Evolutionary conservation across 352 stramenopile species (phyloP), one percentile per base, ranked within the genome.

Genomic region (Pythium rishiriense): DNA sequence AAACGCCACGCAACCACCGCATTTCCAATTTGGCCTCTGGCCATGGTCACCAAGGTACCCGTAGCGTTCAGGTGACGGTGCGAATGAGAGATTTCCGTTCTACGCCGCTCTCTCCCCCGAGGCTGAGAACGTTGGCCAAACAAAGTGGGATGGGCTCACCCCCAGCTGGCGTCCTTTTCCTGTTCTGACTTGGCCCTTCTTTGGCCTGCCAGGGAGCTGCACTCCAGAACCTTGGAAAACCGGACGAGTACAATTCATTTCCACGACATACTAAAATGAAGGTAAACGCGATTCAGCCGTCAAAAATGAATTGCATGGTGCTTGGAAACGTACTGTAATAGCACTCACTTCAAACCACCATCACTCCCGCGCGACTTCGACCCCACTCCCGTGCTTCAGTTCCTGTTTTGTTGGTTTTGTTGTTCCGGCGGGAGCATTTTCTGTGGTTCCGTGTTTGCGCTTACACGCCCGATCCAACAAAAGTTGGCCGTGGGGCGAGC

Each of bases 341-440:
- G 49, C 24, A 15, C 21, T 1, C 35, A 28, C 52, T 49, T 49
- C 24, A 47, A 35, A 49, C 55, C 41, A 64, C 59, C 51, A 64
- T 68, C 45, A 55, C 59, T 58, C 49, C 42, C 49, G 66, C 55
- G 75, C 53, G n/a, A 49, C 42, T 77, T 67, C 49, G 28, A 24
- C 41, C 58, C 26, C n/a, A n/a, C n/a, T n/a, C n/a, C n/a, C 12
- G 9, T n/a, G 14, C 24, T 53, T 53, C 47, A 33, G 47, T 53
- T 53, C 47, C 21, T 33, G 35, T 39, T 33, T 53, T 24, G 7
- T n/a, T 24, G 41, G 14, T 15, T n/a, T 6, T n/a, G 14, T 47
- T 64, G n/a, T n/a, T n/a, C n/a, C n/a, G n/a, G n/a, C n/a, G n/a
- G n/a, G n/a, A n/a, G n/a, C n/a, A n/a, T n/a, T n/a, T n/a, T n/a